These are phyloP conservation scores for Verruconis gallopava DNA, from an alignment of 2,329 filamentous ascomycete genomes.

Conservation along the genomic window DNA sequence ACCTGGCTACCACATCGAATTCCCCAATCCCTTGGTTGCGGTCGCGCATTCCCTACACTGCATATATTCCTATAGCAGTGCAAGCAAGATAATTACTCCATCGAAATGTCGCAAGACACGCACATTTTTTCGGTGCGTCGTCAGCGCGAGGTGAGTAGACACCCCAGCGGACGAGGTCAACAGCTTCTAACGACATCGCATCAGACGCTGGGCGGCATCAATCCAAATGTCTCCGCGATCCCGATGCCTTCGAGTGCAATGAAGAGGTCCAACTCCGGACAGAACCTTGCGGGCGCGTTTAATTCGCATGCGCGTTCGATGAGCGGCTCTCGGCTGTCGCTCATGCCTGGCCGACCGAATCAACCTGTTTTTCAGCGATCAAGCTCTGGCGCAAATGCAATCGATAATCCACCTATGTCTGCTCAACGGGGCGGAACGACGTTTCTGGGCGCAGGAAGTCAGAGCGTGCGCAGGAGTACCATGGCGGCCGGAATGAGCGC, in stretches of 20 bases:
- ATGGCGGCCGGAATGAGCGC: constrained; percentile 41
- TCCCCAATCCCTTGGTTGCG: too few relatives aligned
- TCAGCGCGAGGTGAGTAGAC: constrained; percentile 63
- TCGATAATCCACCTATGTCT: constrained; percentile 68
- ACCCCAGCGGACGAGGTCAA: neutral
- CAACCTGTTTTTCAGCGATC: constrained; percentile 80
- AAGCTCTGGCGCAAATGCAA: constrained; percentile 69
- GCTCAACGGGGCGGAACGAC: constrained; percentile 54
- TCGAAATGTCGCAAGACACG: constrained; percentile 9
- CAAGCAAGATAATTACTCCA: too few relatives aligned
- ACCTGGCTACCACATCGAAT: too few relatives aligned
- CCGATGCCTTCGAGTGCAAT: constrained; percentile 86
- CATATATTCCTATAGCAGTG: too few relatives aligned
- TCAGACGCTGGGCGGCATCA: constrained; percentile 77
- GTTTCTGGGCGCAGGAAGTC: constrained; percentile 50
- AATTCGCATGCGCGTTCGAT: constrained; percentile 65
- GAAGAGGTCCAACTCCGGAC: constrained; percentile 78
- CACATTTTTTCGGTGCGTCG: constrained; percentile 57
- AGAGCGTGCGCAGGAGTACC: constrained; percentile 54
- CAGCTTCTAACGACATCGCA: constrained; percentile 8
- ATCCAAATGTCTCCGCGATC: constrained; percentile 59
- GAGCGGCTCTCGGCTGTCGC: constrained; percentile 73
- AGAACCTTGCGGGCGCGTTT: constrained; percentile 44
- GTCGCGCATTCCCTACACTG: too few relatives aligned
- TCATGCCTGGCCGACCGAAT: constrained; percentile 62